Evolutionary conservation across 768 basidiomycete genomes (phyloP).

Genomic region (Tricholoma matsutake): DNA sequence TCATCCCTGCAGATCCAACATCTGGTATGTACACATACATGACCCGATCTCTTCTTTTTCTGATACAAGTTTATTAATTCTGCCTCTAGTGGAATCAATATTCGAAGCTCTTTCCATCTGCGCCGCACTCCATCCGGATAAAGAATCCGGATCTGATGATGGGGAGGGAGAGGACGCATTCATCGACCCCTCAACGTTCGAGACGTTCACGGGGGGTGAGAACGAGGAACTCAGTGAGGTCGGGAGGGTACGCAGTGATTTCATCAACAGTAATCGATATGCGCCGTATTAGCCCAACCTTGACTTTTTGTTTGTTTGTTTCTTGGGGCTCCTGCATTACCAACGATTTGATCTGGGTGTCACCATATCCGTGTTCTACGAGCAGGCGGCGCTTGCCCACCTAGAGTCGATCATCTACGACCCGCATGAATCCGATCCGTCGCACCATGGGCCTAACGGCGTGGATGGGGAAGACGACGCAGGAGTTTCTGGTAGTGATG

Average conservation of each 20-base stretch:
- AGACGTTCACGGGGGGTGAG: slow-evolving; percentile 52
- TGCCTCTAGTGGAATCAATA: slow-evolving; percentile 66
- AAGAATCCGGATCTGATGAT: slow-evolving; percentile 40
- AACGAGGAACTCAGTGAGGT: slow-evolving; percentile 79
- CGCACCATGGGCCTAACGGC: slow-evolving; percentile 5
- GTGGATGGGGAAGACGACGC: slow-evolving; percentile 5
- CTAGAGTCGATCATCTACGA: slow-evolving; percentile 80
- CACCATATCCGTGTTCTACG: slow-evolving; percentile 6
- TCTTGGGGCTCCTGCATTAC: background rate
- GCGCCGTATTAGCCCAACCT: slow-evolving; percentile 74
- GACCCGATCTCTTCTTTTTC: background rate
- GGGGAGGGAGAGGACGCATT: slow-evolving; percentile 57
- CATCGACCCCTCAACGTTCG: slow-evolving; percentile 52
- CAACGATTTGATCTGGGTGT: background rate
- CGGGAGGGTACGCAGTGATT: slow-evolving; percentile 93
- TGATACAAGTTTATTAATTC: slow-evolving; percentile 2
- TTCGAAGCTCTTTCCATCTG: slow-evolving; percentile 86
- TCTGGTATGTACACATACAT: slow-evolving; percentile 49
- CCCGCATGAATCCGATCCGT: slow-evolving; percentile 26
- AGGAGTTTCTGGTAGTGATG: background rate
- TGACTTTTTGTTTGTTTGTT: slow-evolving; percentile 18
- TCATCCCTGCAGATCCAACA: slow-evolving; percentile 58
- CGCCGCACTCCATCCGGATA: slow-evolving; percentile 83
- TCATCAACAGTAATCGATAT: slow-evolving; percentile 71
- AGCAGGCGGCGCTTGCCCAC: slow-evolving; percentile 77